Conservation (phyloP, 129 eudicot genomes). For the Saposhnikovia divaricata region DNA sequence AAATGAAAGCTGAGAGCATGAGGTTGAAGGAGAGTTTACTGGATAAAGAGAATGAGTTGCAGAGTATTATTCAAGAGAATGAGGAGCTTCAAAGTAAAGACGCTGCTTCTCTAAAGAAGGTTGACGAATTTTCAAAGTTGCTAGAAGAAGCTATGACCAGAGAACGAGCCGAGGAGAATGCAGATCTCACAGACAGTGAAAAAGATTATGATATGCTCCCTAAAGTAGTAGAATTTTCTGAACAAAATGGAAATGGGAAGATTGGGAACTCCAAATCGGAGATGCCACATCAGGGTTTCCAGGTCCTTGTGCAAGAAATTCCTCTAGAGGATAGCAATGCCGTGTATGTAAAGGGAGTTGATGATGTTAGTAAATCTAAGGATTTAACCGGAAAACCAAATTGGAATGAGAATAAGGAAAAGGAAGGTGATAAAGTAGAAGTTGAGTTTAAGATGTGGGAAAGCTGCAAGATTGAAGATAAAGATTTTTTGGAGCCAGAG, state of each 20-base stretch:
- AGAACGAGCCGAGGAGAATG: conserved; percentile 37
- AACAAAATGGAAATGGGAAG: conserved; percentile 37
- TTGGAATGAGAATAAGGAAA: conserved; percentile 28
- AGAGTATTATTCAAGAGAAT: conserved; percentile 53
- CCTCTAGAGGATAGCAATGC: conserved; percentile 20
- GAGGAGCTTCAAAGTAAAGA: conserved; percentile 60
- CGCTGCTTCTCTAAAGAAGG: conserved; percentile 41
- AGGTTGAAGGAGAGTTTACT: conserved; percentile 57
- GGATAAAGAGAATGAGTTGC: conserved; percentile 77
- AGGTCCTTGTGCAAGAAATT: conserved; percentile 29
- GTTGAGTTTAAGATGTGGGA: conserved; percentile 94
- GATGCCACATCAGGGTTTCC: conserved; percentile 21
- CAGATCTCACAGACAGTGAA: conserved; percentile 68
- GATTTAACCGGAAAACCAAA: conserved; percentile 33
- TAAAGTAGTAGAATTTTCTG: conserved; percentile 80
- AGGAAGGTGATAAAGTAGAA: conserved; percentile 27
- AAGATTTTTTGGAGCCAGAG: conserved; percentile 60
- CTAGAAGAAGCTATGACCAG: conserved; percentile 58
- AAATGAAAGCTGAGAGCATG: conserved; percentile 82
- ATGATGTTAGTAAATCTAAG: conserved; percentile 12
- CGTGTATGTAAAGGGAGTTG: conserved; percentile 18
- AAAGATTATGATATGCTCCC: conserved; percentile 96
- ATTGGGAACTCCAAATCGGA: conserved; percentile 41
- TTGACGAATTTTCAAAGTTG: conserved; percentile 60
- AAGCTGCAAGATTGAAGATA: conserved; percentile 88